Evolutionary conservation across 257 asterid species (phyloP).

Genomic region (Nicotiana paniculata): DNA sequence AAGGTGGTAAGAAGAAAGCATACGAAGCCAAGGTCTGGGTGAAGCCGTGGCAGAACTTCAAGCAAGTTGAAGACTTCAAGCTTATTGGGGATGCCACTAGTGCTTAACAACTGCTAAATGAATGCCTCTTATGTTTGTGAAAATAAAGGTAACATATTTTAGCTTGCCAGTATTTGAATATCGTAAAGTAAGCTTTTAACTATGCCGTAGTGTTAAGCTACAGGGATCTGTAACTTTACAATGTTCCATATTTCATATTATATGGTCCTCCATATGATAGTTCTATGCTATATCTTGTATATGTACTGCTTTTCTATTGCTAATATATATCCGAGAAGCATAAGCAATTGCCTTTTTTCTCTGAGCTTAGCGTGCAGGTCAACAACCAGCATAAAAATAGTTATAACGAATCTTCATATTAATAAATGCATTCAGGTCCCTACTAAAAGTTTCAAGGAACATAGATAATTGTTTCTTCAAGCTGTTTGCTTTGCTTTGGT

Average conservation of each 20-base stretch:
- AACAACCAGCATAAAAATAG: background rate
- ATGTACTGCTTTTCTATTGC: background rate
- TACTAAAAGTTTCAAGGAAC: background rate
- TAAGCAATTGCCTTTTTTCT: background rate
- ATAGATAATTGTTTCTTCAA: background rate
- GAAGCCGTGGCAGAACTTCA: conserved; percentile 79
- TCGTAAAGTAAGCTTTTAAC: background rate
- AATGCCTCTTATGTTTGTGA: background rate
- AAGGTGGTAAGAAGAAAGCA: conserved; percentile 53
- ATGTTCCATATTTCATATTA: background rate
- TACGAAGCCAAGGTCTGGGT: conserved; percentile 96
- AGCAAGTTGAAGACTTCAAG: conserved; percentile 79
- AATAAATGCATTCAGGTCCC: background rate
- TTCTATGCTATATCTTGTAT: background rate
- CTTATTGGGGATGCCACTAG: conserved; percentile 34
- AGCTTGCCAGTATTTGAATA: background rate
- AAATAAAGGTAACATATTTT: background rate
- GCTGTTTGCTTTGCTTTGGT: background rate
- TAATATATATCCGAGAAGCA: background rate
- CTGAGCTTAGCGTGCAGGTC: background rate
- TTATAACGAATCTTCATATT: background rate
- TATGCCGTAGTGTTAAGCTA: background rate
- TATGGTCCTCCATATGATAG: background rate
- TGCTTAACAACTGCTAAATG: background rate
- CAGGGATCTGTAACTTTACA: background rate